Conservation (phyloP, 345 rosid genomes). For the Passiflora organensis region DNA sequence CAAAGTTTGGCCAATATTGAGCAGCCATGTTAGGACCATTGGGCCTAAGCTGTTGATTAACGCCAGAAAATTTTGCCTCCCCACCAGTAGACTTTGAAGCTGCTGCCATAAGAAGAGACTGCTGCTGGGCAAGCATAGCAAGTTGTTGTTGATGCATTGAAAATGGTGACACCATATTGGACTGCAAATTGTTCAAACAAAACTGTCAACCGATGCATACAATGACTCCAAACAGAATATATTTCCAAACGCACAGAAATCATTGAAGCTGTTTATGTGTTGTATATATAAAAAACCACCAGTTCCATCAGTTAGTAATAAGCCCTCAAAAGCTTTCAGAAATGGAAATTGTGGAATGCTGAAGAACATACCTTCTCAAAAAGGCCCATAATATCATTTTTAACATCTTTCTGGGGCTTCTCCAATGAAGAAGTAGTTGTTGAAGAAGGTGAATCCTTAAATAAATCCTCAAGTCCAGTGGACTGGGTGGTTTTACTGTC, state of each 20-base stretch:
- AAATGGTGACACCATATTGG: slow-evolving; percentile 90
- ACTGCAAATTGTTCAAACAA: slow-evolving; percentile 39
- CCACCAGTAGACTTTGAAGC: slow-evolving; percentile 57
- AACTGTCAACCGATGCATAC: slow-evolving; percentile 10
- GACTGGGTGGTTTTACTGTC: slow-evolving; percentile 43
- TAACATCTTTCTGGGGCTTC: slow-evolving; percentile 73
- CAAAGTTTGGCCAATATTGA: slow-evolving; percentile 53
- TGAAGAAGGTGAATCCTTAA: slow-evolving; percentile 49
- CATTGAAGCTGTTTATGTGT: not conserved
- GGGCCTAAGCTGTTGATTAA: slow-evolving; percentile 45
- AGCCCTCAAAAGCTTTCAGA: not conserved
- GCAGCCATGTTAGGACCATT: slow-evolving; percentile 48
- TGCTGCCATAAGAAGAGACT: slow-evolving; percentile 83
- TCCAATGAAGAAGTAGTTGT: slow-evolving; percentile 31
- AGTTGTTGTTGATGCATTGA: slow-evolving; percentile 93
- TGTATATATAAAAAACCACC: not conserved
- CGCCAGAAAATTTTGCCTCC: slow-evolving; percentile 35
- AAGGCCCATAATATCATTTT: slow-evolving; percentile 91
- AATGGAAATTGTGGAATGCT: not conserved
- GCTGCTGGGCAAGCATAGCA: slow-evolving; percentile 90
- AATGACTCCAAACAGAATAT: slow-evolving; percentile 1
- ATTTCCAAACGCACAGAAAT: slow-evolving; percentile 6
- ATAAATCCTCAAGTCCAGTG: slow-evolving; percentile 74
- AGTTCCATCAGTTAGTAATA: not conserved
- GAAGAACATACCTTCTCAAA: slow-evolving; percentile 77